Evolutionary conservation across 225 moss, liverwort and hornwort species (phyloP), one percentile per base, ranked within the genome.

Genomic region (Asterella californica): DNA sequence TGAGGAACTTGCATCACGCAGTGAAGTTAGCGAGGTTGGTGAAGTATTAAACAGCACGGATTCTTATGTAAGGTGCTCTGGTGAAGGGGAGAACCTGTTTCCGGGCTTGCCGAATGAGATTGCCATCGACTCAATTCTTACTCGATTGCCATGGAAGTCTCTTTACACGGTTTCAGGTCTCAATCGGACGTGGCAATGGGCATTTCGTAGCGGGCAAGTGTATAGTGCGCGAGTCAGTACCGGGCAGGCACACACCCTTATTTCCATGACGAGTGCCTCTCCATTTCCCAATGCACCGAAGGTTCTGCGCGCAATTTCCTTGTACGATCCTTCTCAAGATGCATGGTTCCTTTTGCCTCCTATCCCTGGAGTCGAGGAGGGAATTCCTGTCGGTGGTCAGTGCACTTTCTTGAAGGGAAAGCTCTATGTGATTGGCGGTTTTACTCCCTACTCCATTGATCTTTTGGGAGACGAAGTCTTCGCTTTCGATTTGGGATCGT

Each of bases 291-390:
- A 27, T 34, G 36, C 50, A 0, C 18, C 50, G 6, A 78, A 45
- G 64, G 30, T 64, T 17, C 22, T 52, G 30, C 78, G 78, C 49
- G 78, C 78, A 12, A 78, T 78, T 54, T 78, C 78, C 10, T 29
- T 78, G 2, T 78, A 78, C 49, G 78, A 78, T 66, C 78, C 78
- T 19, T 78, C 66, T 48, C 78, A 78, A 78, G 78, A 78, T 78
- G 64, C 64, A 1, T 78, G 78, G 78, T 36, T 38, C 66, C 78
- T 78, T 8, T 34, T 78, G 66, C 78, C 78, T 2, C 78, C 78
- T 19, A 66, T 78, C 50, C 78, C 78, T 29, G 78, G 78, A 78
- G 78, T 78, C 6, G 45, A 78, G 78, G 78, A 78, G 38, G 78
- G 78, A 32, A 48, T 78, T 37, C 78, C 78, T 38, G 63, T 49